Percentiles rank a stretch among this genome's conserved stretches.
Evolutionary conservation across 2,329 filamentous ascomycete species (phyloP).

Genomic region (Scedosporium apiospermum): DNA sequence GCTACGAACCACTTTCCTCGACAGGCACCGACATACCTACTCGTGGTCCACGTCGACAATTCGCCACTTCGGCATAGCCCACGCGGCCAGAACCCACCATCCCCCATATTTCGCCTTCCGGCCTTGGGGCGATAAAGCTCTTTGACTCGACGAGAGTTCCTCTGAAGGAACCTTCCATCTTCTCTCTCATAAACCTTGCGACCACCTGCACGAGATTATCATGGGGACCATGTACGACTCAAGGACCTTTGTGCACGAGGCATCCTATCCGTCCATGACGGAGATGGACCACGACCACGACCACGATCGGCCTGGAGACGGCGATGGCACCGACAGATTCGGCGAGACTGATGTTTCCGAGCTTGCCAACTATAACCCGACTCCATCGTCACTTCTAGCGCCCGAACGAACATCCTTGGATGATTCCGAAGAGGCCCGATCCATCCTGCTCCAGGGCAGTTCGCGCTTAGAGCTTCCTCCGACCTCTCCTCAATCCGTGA

Average conservation of each 20-base stretch:
- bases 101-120: background rate
- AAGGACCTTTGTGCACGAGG: slow-evolving; percentile 37
- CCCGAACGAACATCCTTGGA: slow-evolving; percentile 28
- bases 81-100: background rate
- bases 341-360: slow-evolving; percentile 33
- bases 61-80: background rate
- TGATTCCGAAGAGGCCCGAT: slow-evolving; percentile 23
- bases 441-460: slow-evolving; percentile 25
- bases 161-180: background rate
- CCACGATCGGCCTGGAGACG: slow-evolving; percentile 20
- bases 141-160: background rate
- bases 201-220: slow-evolving; percentile 9
- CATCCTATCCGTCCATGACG: slow-evolving; percentile 34
- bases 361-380: slow-evolving; percentile 30
- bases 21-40: background rate
- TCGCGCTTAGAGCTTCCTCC: slow-evolving; percentile 26
- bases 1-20: background rate
- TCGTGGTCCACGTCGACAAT: background rate
- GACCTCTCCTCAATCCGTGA: background rate
- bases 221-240: slow-evolving; percentile 46
- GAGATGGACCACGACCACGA: slow-evolving; percentile 20
- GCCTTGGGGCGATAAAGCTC: background rate
- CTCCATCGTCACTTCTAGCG: slow-evolving; percentile 25
- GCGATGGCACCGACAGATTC: slow-evolving; percentile 26
- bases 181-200: background rate